Conservation (phyloP, 1,284 basidiomycete genomes). For the Agroathelia rolfsii region DNA sequence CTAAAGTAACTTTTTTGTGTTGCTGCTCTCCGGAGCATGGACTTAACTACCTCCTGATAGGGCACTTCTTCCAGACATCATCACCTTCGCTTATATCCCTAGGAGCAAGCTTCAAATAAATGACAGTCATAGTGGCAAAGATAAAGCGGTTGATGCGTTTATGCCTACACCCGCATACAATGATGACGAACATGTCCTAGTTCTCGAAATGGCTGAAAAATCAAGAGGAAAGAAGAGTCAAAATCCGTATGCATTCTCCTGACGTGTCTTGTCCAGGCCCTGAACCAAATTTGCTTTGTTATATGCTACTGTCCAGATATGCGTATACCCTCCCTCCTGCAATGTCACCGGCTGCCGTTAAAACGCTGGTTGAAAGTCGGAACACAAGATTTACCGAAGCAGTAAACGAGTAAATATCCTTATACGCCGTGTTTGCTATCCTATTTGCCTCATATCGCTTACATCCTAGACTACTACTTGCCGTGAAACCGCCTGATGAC, state of each 20-base stretch:
- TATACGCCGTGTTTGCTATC: background rate
- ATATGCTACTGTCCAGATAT: slow-evolving; percentile 22
- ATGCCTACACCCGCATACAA: slow-evolving; percentile 17
- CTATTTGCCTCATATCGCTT: slow-evolving; percentile 2
- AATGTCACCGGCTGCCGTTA: slow-evolving; percentile 47
- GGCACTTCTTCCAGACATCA: slow-evolving; percentile 70
- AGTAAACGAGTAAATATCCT: slow-evolving; percentile 53
- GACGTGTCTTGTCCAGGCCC: slow-evolving; percentile 14
- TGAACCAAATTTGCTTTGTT: slow-evolving; percentile 7
- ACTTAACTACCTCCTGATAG: slow-evolving; percentile 29
- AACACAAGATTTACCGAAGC: slow-evolving; percentile 60
- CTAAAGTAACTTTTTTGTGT: slow-evolving; percentile 51
- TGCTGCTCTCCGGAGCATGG: slow-evolving; percentile 3
- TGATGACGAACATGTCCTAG: slow-evolving; percentile 54
- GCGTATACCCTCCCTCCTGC: slow-evolving; percentile 35
- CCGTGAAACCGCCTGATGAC: slow-evolving; percentile 45
- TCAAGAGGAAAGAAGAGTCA: slow-evolving; percentile 30
- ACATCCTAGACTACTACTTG: slow-evolving; percentile 45
- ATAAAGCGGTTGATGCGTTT: too few relatives aligned
- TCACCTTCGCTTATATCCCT: slow-evolving; percentile 79
- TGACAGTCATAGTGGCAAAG: too few relatives aligned
- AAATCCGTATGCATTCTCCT: slow-evolving; percentile 16
- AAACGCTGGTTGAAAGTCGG: slow-evolving; percentile 65
- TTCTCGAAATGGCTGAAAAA: slow-evolving; percentile 66
- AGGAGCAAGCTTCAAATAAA: slow-evolving; percentile 54